Conservation (phyloP, 75 land plant species). For the Ceratopteris richardii region DNA sequence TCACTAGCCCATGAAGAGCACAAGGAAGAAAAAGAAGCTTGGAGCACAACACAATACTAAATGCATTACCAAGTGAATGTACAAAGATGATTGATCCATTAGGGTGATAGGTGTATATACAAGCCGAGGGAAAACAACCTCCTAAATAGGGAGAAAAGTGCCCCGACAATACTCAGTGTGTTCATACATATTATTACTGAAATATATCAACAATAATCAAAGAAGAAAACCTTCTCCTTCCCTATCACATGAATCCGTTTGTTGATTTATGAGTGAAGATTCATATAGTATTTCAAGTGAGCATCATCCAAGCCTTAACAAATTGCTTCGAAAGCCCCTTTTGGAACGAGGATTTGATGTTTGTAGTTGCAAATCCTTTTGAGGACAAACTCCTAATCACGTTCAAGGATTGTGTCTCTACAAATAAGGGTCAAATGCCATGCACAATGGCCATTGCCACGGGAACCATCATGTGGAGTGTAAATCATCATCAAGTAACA, state of each 20-base stretch:
- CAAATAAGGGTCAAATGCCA: constrained; percentile 33
- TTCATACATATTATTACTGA: too few species aligned
- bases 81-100: too few species aligned
- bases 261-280: constrained; percentile 49
- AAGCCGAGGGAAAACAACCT: too few species aligned
- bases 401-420: constrained; percentile 46
- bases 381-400: constrained; percentile 52
- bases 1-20: constrained; percentile 50
- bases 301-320: constrained; percentile 25
- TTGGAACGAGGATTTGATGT: constrained; percentile 75
- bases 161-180: constrained; percentile 71
- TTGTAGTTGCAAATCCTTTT: constrained; percentile 75
- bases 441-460: constrained; percentile 38
- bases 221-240: constrained; percentile 55
- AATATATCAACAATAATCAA: too few species aligned
- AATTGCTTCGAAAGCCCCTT: constrained; percentile 29
- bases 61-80: too few species aligned
- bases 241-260: constrained; percentile 32
- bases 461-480: constrained; percentile 36
- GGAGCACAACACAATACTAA: too few species aligned
- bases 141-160: constrained; percentile 92
- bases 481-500: constrained; percentile 36
- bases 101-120: too few species aligned
- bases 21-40: too few species aligned
- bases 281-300: constrained; percentile 52